These are phyloP conservation scores for Pleurotus giganteus DNA, from an alignment of 768 basidiomycete species.

Conservation along the genomic window DNA sequence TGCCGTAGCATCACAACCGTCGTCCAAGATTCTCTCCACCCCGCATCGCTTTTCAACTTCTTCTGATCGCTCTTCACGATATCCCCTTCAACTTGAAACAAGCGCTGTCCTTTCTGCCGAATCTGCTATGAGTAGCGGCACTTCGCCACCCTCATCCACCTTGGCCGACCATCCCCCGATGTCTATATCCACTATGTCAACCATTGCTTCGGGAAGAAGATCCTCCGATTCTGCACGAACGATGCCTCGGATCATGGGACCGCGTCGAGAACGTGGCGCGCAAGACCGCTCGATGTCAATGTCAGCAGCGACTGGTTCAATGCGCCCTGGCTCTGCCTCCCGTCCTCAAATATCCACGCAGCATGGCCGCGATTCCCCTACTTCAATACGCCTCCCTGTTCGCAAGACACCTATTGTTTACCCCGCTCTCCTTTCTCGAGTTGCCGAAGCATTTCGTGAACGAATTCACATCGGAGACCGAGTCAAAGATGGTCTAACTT, in stretches of 20 bases:
- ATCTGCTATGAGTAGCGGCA: constrained; percentile 39
- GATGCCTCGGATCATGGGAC: constrained; percentile 45
- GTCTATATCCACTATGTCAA: constrained; percentile 9
- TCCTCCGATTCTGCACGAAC: constrained; percentile 73
- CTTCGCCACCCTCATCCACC: constrained; percentile 41
- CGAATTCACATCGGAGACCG: constrained; percentile 76
- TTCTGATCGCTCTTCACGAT: constrained; percentile 29
- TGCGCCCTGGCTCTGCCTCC: constrained; percentile 46
- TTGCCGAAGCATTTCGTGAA: constrained; percentile 89
- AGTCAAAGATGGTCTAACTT: constrained; percentile 92
- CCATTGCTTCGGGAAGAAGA: constrained; percentile 38
- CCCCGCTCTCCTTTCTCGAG: constrained; percentile 93
- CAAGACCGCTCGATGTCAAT: constrained; percentile 80
- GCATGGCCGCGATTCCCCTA: constrained; percentile 41
- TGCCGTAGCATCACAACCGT: constrained; percentile 4
- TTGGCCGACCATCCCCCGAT: constrained; percentile 17
- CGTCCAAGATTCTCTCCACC: constrained; percentile 17
- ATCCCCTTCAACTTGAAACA: constrained; percentile 63
- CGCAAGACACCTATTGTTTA: constrained; percentile 79
- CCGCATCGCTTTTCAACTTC: constrained; percentile 36
- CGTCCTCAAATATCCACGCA: constrained; percentile 30
- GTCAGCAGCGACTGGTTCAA: constrained; percentile 55
- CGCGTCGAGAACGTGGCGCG: constrained; percentile 56
- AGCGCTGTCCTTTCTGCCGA: constrained; percentile 31
- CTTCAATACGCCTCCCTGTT: constrained; percentile 33